A percentile compares a stretch with the other conserved stretches of the same genome.
Evolutionary conservation across 768 basidiomycete species (phyloP).

Genomic region (Tricholoma sp.): DNA sequence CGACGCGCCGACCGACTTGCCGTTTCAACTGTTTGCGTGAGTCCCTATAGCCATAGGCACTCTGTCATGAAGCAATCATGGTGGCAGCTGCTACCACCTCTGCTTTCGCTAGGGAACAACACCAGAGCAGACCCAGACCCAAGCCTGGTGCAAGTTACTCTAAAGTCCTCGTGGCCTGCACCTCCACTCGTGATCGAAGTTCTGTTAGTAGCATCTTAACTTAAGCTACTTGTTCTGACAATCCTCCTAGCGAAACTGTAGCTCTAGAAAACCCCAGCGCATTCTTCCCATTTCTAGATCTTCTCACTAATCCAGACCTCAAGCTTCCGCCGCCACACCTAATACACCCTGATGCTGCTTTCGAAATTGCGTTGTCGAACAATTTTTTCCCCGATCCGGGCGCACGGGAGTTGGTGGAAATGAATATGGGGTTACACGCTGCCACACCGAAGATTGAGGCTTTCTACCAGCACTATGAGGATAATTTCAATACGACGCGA

Average conservation of each 20-base stretch:
- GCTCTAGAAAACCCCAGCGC: conserved; percentile 63
- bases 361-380: conserved; percentile 44
- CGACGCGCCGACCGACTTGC: no score
- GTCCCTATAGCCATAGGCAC: no score
- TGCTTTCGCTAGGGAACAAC: neutral
- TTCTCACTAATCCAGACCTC: conserved; percentile 48
- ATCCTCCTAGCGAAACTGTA: conserved; percentile 66
- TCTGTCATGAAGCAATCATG: neutral
- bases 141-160: conserved; percentile 47
- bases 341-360: conserved; percentile 43
- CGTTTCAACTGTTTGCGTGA: no score
- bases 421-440: conserved; percentile 73
- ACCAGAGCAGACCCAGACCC: conserved; percentile 21
- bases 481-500: conserved; percentile 25
- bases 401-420: conserved; percentile 53
- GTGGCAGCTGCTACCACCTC: neutral
- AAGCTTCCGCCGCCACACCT: conserved; percentile 26
- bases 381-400: conserved; percentile 47
- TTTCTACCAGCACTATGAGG: conserved; percentile 68
- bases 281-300: conserved; percentile 75
- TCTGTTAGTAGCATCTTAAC: conserved; percentile 38
- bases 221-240: neutral
- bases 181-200: conserved; percentile 61
- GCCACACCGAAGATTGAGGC: conserved; percentile 81
- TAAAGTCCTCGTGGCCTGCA: conserved; percentile 64